Conservation (phyloP, 1,284 basidiomycete genomes). For the Pisolithus thermaeus region DNA sequence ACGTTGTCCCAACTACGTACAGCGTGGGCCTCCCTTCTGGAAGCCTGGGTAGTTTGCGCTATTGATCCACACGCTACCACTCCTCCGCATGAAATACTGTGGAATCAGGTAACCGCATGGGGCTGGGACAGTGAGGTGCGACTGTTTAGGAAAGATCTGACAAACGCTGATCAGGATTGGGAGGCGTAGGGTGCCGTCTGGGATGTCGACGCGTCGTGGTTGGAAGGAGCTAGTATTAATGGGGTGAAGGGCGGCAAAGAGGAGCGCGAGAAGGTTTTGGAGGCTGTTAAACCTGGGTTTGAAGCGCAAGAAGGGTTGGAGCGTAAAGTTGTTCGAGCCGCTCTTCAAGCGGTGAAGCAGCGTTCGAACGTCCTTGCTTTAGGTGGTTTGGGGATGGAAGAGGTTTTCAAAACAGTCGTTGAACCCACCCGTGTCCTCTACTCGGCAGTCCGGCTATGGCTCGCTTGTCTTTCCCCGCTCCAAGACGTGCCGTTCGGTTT, state of each 20-base stretch:
- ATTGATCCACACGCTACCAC: slow-evolving; percentile 85
- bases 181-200: slow-evolving; percentile 45
- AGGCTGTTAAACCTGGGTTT: slow-evolving; percentile 36
- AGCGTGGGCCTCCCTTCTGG: slow-evolving; percentile 53
- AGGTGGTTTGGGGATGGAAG: not conserved
- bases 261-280: slow-evolving; percentile 44
- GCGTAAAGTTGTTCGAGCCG: slow-evolving; percentile 11
- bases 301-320: slow-evolving; percentile 33
- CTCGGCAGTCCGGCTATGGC: slow-evolving; percentile 54
- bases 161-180: slow-evolving; percentile 12
- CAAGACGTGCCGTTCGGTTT: slow-evolving; percentile 26
- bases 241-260: slow-evolving; percentile 56
- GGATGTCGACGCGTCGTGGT: slow-evolving; percentile 58
- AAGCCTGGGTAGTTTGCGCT: slow-evolving; percentile 78
- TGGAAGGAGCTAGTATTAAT: slow-evolving; percentile 73
- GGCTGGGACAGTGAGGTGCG: slow-evolving; percentile 65
- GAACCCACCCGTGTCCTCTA: slow-evolving; percentile 33
- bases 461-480: slow-evolving; percentile 50
- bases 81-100: slow-evolving; percentile 82
- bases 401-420: not conserved
- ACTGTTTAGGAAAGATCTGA: slow-evolving; percentile 18
- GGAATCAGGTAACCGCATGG: slow-evolving; percentile 79
- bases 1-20: slow-evolving; percentile 28
- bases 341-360: slow-evolving; percentile 12
- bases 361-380: slow-evolving; percentile 5